Evolutionary conservation across 495 filamentous ascomycete genomes (phyloP).

Genomic region (Neurospora sp.): DNA sequence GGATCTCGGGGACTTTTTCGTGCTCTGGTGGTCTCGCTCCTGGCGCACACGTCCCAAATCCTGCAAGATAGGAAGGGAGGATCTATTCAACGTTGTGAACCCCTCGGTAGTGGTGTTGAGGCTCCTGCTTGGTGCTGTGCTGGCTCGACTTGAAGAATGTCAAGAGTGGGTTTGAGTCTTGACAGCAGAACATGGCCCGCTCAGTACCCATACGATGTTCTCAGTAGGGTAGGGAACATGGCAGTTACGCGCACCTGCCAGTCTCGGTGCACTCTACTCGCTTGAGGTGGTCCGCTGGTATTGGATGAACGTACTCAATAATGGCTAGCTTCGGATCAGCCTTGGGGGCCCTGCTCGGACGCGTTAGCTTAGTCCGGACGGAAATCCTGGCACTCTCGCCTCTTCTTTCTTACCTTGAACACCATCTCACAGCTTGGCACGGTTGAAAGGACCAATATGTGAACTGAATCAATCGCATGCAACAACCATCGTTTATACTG

Average conservation of each 20-base stretch:
- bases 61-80: not conserved
- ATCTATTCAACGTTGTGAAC: not conserved
- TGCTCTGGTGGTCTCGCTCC: not conserved
- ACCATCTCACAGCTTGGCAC: not conserved
- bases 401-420: not conserved
- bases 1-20: not conserved
- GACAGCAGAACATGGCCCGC: not conserved
- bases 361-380: not conserved
- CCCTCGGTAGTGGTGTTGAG: not conserved
- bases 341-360: not conserved
- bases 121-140: not conserved
- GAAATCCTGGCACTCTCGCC: not conserved
- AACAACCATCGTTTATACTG: not conserved
- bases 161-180: not conserved
- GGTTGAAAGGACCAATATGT: not conserved
- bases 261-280: not conserved
- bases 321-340: not conserved
- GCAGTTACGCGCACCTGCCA: not conserved
- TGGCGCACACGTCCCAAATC: not conserved
- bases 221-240: not conserved
- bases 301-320: not conserved
- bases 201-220: not conserved
- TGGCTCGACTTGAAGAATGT: not conserved
- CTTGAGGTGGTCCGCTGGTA: not conserved
- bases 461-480: not conserved